Evolutionary conservation across 768 basidiomycete species (phyloP), one percentile per base, ranked within the genome.

Genomic region (Phanerochaete carnosa): DNA sequence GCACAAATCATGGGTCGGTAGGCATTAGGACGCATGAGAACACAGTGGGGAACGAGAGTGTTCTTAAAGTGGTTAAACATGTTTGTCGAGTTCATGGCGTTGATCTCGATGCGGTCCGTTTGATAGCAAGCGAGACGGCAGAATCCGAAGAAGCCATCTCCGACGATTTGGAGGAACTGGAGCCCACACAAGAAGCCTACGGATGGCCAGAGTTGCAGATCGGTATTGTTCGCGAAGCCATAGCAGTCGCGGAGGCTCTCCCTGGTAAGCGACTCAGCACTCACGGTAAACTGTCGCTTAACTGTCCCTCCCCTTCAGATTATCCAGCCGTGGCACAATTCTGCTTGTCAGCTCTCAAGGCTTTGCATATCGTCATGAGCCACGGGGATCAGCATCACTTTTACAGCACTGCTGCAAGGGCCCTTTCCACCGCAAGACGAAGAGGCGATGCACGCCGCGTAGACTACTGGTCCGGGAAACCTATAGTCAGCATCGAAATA

Each of bases 181-280:
- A 73, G 26, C n/a, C 35, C 16, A 8, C 26, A n/a, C 13, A 55
- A 26, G 84, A 86, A 63, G 73, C 82, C 4, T 92, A 87, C 70
- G 97, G 97, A 3, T 98, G 96, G 96, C 89, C 95, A 2, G 93
- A 95, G 71, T 77, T 99, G 43, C 96, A 97, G 76, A 84, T 98
- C 19, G 94, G 94, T 25, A 86, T 95, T n/a, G 80, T 98, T 23
- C 84, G 94, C 37, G 97, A 98, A 71, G 93, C 94, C 0, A 87
- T 98, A 23, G 88, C 90, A 0, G 87, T 98, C 2, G 92, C 94
- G 1, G 94, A 98, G 72, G 86, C 93, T 15, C 76, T 99, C 25
- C 94, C 96, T 59, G 94, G 95, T 93, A 62, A 25, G 47, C 26
- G 23, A 49, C 11, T 26, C 12, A 25, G 33, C n/a, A 32, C 52